A percentile compares a stretch with the other conserved stretches of the same genome.
phyloP scores from a whole-genome alignment of 2,329 filamentous ascomycete genomes.

The Penicillium nordicum region DNA sequence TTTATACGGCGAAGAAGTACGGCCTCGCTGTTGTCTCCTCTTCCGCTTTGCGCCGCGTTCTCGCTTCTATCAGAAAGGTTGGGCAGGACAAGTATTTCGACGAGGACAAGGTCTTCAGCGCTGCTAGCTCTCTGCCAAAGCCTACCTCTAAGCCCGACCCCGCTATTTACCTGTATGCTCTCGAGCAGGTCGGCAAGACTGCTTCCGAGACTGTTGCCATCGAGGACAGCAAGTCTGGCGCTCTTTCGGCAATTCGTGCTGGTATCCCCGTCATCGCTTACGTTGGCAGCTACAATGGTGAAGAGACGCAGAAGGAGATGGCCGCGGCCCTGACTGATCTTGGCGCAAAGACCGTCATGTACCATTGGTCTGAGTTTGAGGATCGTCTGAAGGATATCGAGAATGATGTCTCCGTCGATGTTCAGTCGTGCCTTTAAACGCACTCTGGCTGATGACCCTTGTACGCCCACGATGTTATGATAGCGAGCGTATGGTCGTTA shows the following conservation, averaged over 20 bases:
- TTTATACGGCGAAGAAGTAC: conserved; percentile 63
- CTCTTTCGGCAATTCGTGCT: conserved; percentile 71
- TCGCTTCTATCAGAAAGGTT: conserved; percentile 74
- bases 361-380: conserved; percentile 47
- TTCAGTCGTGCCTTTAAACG: conserved; percentile 19
- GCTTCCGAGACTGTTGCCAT: conserved; percentile 72
- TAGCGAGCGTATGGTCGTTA: conserved; percentile 31
- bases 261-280: conserved; percentile 80
- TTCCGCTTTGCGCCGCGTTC: conserved; percentile 72
- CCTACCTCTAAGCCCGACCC: conserved; percentile 92
- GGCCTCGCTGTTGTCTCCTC: conserved; percentile 76
- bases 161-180: conserved; percentile 77
- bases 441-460: not conserved
- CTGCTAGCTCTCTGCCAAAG: conserved; percentile 70
- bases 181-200: conserved; percentile 68
- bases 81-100: conserved; percentile 76
- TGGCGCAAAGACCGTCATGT: conserved; percentile 61
- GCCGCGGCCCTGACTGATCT: conserved; percentile 57
- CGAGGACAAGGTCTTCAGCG: conserved; percentile 72
- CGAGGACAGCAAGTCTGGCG: conserved; percentile 85
- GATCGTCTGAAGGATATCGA: conserved; percentile 45
- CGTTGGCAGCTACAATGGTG: conserved; percentile 69
- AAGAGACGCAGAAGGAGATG: conserved; percentile 63
- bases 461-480: conserved; percentile 31
- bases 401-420: conserved; percentile 13